Percentiles rank a stretch among this genome's conserved stretches.
Conservation (phyloP, 2,329 filamentous ascomycete species). For the Neoarthrinium moseri region DNA sequence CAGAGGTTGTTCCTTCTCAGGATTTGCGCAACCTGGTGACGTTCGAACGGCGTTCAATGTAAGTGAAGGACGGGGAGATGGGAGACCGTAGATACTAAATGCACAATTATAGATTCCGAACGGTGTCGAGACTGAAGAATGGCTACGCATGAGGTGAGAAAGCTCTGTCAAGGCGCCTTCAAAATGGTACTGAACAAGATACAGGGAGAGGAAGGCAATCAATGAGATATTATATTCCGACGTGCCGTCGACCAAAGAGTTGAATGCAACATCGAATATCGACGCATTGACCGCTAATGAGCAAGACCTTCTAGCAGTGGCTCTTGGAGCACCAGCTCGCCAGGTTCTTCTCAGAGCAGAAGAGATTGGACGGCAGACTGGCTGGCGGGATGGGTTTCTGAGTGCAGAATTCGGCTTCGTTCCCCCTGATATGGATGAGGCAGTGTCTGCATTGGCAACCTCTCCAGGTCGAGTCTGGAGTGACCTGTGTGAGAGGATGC, state of each 20-base stretch:
- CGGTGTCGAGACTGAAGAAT: constrained; percentile 43
- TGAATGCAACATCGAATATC: constrained; percentile 41
- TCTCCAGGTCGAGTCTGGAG: constrained; percentile 54
- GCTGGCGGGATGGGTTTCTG: constrained; percentile 54
- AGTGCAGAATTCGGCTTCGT: constrained; percentile 51
- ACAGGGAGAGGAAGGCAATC: constrained; percentile 43
- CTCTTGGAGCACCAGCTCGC: constrained; percentile 51
- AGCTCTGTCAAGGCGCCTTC: constrained; percentile 1
- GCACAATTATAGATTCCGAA: constrained; percentile 37
- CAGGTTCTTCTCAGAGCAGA: constrained; percentile 53
- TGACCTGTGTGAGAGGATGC: constrained; percentile 53
- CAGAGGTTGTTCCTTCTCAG: constrained; percentile 33
- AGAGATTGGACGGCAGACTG: constrained; percentile 47
- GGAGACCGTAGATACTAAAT: constrained; percentile 16
- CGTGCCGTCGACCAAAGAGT: constrained; percentile 38
- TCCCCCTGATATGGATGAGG: constrained; percentile 48
- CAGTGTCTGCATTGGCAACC: constrained; percentile 42
- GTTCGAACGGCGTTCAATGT: constrained; percentile 31
- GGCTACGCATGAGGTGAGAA: constrained; percentile 40
- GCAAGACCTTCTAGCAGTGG: constrained; percentile 48
- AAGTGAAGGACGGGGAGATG: not conserved
- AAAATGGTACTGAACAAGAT: not conserved
- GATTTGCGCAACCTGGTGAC: constrained; percentile 32
- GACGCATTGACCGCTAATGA: constrained; percentile 47
- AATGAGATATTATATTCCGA: constrained; percentile 47